phyloP scores from a whole-genome alignment of 176 grass and related monocot species.

The Areca catechu region DNA sequence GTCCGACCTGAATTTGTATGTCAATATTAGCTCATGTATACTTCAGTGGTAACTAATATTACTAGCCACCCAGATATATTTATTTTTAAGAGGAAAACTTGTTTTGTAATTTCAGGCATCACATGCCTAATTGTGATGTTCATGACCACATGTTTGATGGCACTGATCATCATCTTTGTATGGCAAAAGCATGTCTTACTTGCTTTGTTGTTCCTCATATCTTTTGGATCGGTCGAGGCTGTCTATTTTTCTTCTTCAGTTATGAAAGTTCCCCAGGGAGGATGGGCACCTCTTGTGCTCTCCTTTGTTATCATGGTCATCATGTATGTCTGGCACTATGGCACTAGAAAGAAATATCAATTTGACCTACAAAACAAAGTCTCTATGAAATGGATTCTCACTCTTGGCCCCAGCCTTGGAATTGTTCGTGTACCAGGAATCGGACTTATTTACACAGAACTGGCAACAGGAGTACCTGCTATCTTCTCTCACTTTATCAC shows the following conservation, averaged over 20 bases:
- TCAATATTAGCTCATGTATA: no score
- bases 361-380: constrained; percentile 77
- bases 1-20: no score
- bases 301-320: constrained; percentile 47
- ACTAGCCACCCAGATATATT: no score
- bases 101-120: constrained; percentile 34
- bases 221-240: constrained; percentile 42
- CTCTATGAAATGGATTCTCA: constrained; percentile 74
- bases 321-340: constrained; percentile 80
- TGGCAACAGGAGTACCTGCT: constrained; percentile 57
- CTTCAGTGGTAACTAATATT: no score
- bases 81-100: no score
- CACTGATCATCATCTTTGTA: constrained; percentile 58
- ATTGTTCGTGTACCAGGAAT: constrained; percentile 69
- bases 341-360: constrained; percentile 42
- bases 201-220: constrained; percentile 34
- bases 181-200: constrained; percentile 44
- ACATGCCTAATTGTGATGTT: constrained; percentile 66
- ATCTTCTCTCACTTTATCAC: constrained; percentile 81
- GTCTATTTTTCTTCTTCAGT: constrained; percentile 42
- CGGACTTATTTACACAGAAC: constrained; percentile 62
- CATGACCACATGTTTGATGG: constrained; percentile 56
- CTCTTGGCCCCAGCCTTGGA: constrained; percentile 60
- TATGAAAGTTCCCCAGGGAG: constrained; percentile 59
- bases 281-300: constrained; percentile 46